Conservation (phyloP, 1,284 basidiomycete genomes). For the Fereydounia khargensis region DNA sequence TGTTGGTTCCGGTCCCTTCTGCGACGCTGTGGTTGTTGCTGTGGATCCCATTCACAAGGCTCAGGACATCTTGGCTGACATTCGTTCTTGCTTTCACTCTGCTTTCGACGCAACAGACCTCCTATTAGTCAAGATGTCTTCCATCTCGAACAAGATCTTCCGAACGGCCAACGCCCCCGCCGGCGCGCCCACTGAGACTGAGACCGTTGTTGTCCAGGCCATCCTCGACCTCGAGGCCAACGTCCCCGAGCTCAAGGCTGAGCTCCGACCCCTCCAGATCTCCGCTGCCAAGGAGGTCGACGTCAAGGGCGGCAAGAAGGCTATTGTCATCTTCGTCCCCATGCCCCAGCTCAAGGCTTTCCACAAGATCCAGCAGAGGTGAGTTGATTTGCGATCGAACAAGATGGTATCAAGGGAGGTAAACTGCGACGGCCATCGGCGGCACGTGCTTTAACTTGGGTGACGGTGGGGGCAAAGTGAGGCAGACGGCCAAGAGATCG, state of each 20-base stretch:
- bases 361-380: constrained; percentile 98
- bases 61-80: constrained; percentile 10
- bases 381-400: too few relatives aligned
- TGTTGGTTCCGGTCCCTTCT: too few relatives aligned
- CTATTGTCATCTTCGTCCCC: constrained; percentile 97
- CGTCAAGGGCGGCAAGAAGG: constrained; percentile 95
- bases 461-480: too few relatives aligned
- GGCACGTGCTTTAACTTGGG: too few relatives aligned
- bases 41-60: too few relatives aligned
- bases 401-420: too few relatives aligned
- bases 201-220: constrained; percentile 90
- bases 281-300: constrained; percentile 98
- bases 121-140: constrained; percentile 47
- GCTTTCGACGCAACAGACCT: constrained; percentile 15
- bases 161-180: constrained; percentile 90
- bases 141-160: constrained; percentile 71
- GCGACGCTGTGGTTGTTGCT: too few relatives aligned
- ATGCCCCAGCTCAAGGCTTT: constrained; percentile 97
- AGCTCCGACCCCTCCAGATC: constrained; percentile 93
- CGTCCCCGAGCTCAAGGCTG: constrained; percentile 92
- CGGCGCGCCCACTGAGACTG: constrained; percentile 85
- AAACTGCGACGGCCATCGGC: too few relatives aligned
- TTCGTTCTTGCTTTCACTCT: background rate
- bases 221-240: constrained; percentile 96
- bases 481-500: too few relatives aligned